phyloP scores from a whole-genome alignment of 768 basidiomycete species.

The Boletus rubescentipes region DNA sequence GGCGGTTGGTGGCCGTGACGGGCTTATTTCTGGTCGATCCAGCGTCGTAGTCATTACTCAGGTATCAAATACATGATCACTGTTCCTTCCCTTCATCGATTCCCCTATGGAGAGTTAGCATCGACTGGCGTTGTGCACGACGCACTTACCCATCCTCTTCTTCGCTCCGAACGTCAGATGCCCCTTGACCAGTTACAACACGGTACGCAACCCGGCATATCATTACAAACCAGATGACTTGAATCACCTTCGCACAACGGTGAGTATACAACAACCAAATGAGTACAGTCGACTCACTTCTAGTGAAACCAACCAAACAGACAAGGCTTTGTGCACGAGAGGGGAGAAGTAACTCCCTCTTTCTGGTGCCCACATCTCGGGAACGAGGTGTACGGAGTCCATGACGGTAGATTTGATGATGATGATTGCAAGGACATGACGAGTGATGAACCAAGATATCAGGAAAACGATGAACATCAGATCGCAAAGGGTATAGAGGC shows the following conservation, averaged over 20 bases:
- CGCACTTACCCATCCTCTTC: conserved; percentile 58
- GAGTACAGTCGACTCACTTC: conserved; percentile 46
- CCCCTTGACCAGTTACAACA: conserved; percentile 69
- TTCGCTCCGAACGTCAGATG: conserved; percentile 84
- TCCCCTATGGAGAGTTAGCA: conserved; percentile 17
- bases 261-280: conserved; percentile 1
- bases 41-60: too few relatives aligned
- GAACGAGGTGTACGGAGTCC: conserved; percentile 49
- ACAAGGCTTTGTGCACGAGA: conserved; percentile 39
- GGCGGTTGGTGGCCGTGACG: too few relatives aligned
- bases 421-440: conserved; percentile 76
- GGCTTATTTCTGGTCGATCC: too few relatives aligned
- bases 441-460: conserved; percentile 87
- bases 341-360: too few relatives aligned
- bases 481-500: conserved; percentile 64
- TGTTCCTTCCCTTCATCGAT: conserved; percentile 20
- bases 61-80: conserved; percentile 13
- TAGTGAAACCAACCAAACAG: conserved; percentile 50
- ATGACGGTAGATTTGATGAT: conserved; percentile 61
- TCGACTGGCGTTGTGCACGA: neutral
- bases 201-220: conserved; percentile 77
- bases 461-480: conserved; percentile 78
- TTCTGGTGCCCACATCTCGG: conserved; percentile 16
- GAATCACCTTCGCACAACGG: conserved; percentile 49
- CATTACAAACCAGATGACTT: conserved; percentile 85